Conservation (phyloP, 805 yeast genomes). For the Huiozyma sinensis region DNA sequence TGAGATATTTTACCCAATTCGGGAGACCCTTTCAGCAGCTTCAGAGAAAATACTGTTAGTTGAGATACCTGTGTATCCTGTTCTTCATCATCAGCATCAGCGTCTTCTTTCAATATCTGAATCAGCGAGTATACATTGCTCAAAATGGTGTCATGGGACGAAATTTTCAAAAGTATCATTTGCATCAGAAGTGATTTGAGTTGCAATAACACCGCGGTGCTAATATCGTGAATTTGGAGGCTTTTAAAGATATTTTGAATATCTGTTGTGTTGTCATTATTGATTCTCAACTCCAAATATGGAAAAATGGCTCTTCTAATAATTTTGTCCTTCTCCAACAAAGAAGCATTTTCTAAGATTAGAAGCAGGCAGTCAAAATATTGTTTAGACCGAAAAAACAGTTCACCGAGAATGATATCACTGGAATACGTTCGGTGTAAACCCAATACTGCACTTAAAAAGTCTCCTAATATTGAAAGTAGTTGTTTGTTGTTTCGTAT, state of each 20-base stretch:
- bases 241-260: slow-evolving; percentile 7
- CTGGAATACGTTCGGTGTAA: slow-evolving; percentile 13
- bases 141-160: slow-evolving; percentile 2
- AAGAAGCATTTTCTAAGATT: slow-evolving; percentile 7
- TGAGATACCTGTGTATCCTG: slow-evolving; percentile 16
- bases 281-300: slow-evolving; percentile 10
- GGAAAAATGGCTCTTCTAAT: slow-evolving; percentile 11
- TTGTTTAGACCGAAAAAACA: slow-evolving; percentile 8
- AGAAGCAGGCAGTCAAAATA: slow-evolving; percentile 6
- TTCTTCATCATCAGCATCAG: slow-evolving; percentile 3
- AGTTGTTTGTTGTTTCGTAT: too few species aligned
- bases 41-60: slow-evolving; percentile 12
- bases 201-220: slow-evolving; percentile 4
- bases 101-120: neutral
- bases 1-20: slow-evolving; percentile 9
- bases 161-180: slow-evolving; percentile 9
- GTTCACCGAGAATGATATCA: slow-evolving; percentile 10
- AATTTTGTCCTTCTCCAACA: slow-evolving; percentile 11
- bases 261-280: slow-evolving; percentile 3
- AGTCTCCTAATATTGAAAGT: slow-evolving; percentile 4
- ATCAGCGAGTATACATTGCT: neutral
- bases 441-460: slow-evolving; percentile 9
- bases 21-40: slow-evolving; percentile 2
- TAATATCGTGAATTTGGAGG: slow-evolving; percentile 3
- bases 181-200: slow-evolving; percentile 11